Percentiles rank a stretch among this genome's conserved stretches.
These are phyloP conservation scores for Aurifilum marmelostoma DNA, from an alignment of 2,329 filamentous ascomycete genomes.

Conservation along the genomic window DNA sequence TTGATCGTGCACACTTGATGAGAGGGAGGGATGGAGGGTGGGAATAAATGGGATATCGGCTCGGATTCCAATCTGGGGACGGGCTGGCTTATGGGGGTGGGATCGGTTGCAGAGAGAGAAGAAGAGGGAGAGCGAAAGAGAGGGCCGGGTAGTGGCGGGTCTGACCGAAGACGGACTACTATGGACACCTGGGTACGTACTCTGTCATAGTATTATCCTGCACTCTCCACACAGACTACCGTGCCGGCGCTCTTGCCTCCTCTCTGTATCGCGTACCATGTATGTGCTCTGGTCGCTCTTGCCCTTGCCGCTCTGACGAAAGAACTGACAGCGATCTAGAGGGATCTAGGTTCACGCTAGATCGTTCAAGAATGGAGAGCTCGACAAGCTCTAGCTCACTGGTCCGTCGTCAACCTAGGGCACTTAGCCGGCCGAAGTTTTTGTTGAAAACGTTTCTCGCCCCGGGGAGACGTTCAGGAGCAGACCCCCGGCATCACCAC, in stretches of 20 bases:
- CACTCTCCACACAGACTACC: neutral
- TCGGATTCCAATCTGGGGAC: constrained; percentile 6
- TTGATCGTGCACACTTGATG: neutral
- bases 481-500: neutral
- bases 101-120: constrained; percentile 1
- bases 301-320: neutral
- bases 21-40: constrained; percentile 19
- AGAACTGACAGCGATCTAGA: neutral
- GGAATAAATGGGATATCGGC: constrained; percentile 19
- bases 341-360: constrained; percentile 4
- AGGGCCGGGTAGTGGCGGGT: constrained; percentile 15
- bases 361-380: neutral
- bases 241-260: neutral
- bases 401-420: neutral
- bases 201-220: neutral
- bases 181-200: neutral
- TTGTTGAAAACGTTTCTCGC: neutral
- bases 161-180: constrained; percentile 12
- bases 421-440: neutral
- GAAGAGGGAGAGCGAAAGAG: neutral
- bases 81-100: constrained; percentile 10
- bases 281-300: neutral
- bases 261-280: neutral
- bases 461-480: neutral
- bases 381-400: neutral